Base-by-base conservation (phyloP, 2,329 filamentous ascomycete species). In the Colletotrichum sp. region DNA sequence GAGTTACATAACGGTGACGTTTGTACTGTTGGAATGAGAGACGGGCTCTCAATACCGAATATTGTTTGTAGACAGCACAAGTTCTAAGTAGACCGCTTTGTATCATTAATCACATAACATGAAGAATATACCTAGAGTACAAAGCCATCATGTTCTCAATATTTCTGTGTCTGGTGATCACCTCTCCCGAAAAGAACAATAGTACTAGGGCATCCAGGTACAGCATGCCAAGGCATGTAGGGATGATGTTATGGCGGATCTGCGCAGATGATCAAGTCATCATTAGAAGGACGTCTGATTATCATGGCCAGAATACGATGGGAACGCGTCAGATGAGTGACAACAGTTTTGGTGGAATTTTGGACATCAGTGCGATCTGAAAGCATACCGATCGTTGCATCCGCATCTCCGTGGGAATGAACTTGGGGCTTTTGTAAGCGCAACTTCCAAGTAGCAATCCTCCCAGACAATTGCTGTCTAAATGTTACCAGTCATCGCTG, bases 1-100 rank as follows among this genome's bases (percentile, higher is more conserved):
- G 5, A 39, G 2, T 39, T 0, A 39, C 16, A 19, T 39, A 9
- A 39, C 2, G 16, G 2, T 39, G 1, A 19, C 36, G 2, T 0
- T 19, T 39, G 3, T 39, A 6, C 36, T 19, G 8, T 8, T 44
- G 36, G 4, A 44, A 19, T 16, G 36, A 8, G 36, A 39, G 36
- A 19, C 7, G 8, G 36, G 36, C 36, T 39, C 1, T 39, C 15
- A 39, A 39, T 39, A 39, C 36, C 36, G 15, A 19, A 19, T 19
- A 16, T 39, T 2, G 4, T 3, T 6, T 19, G 16, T 19, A 44
- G 2, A 1, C 0, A 44, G 36, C 16, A 44, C 11, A 11, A 6
- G 16, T 19, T 44, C 36, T 19, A 2, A 19, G 16, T 19, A 44
- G 36, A 19, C 8, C 36, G 16, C 36, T 19, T 44, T 44, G 5